These are phyloP conservation scores for Tetrapisispora taiwanensis DNA, from an alignment of 805 yeast genomes.

Conservation along the genomic window DNA sequence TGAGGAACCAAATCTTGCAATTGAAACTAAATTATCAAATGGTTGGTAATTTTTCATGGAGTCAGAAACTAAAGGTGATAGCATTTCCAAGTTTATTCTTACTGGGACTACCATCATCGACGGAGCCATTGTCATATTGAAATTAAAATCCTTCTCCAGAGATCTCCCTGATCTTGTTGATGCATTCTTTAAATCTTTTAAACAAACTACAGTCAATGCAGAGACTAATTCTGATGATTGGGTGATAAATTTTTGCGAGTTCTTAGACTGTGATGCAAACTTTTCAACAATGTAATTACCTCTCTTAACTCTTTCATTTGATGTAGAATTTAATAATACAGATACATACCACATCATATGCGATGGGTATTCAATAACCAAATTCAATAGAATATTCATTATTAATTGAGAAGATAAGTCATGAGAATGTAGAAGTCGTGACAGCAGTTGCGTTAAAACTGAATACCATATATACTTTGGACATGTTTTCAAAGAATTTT, in stretches of 20 bases:
- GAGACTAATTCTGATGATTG: conserved; percentile 18
- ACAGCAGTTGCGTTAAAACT: conserved; percentile 75
- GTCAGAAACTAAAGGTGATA: conserved; percentile 45
- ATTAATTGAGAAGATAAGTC: conserved; percentile 46
- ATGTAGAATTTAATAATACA: conserved; percentile 53
- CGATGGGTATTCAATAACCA: conserved; percentile 60
- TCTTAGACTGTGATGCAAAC: conserved; percentile 10
- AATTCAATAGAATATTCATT: conserved; percentile 43
- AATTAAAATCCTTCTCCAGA: conserved; percentile 33
- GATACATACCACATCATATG: conserved; percentile 71
- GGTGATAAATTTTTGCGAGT: conserved; percentile 11
- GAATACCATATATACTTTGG: conserved; percentile 65
- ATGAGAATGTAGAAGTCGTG: conserved; percentile 63
- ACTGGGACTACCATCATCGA: conserved; percentile 63
- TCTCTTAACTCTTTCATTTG: conserved; percentile 34
- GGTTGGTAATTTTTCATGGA: conserved; percentile 35
- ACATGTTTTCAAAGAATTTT: conserved; percentile 34
- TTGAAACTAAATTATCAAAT: conserved; percentile 42
- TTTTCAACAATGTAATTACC: conserved; percentile 38
- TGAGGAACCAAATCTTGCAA: conserved; percentile 51
- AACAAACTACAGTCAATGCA: conserved; percentile 21
- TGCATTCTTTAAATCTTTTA: conserved; percentile 16
- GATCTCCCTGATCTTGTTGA: conserved; percentile 24
- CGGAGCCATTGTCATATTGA: conserved; percentile 35
- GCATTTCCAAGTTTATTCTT: conserved; percentile 54